These are phyloP conservation scores for Austroboletus novae-zelandiae DNA, from an alignment of 1,284 basidiomycete genomes.

Conservation along the genomic window DNA sequence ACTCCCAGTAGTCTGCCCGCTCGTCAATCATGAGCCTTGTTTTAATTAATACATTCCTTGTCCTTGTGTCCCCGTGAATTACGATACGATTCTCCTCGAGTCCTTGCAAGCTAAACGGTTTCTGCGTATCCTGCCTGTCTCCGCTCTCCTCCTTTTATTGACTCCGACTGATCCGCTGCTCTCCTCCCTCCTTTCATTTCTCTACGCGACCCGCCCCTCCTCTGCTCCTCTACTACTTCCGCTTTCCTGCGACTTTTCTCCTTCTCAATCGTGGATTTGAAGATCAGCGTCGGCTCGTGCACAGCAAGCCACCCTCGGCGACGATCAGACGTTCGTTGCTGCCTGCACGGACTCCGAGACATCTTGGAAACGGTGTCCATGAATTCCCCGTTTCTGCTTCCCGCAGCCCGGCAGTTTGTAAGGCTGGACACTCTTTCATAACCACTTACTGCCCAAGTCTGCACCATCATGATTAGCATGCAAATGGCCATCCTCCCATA, in stretches of 20 bases:
- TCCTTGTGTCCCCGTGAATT: slow-evolving; percentile 14
- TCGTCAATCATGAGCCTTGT: slow-evolving; percentile 32
- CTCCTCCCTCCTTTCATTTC: slow-evolving; percentile 19
- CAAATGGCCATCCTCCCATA: slow-evolving; percentile 23
- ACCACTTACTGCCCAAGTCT: slow-evolving; percentile 12
- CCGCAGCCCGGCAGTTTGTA: slow-evolving; percentile 19
- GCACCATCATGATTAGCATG: slow-evolving; percentile 22
- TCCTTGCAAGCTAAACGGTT: slow-evolving; percentile 13
- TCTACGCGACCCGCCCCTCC: slow-evolving; percentile 8
- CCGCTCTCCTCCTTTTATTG: no score
- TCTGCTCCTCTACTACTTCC: slow-evolving; percentile 9
- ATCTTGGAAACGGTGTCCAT: slow-evolving; percentile 30
- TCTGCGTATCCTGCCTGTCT: no score
- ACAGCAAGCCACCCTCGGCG: slow-evolving; percentile 32
- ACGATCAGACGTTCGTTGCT: slow-evolving; percentile 33
- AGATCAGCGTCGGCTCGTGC: slow-evolving; percentile 31
- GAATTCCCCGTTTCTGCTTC: slow-evolving; percentile 20
- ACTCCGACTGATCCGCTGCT: not conserved
- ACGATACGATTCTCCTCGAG: slow-evolving; percentile 18
- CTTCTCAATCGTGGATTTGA: slow-evolving; percentile 11
- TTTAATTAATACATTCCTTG: slow-evolving; percentile 30
- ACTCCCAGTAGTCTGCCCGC: slow-evolving; percentile 22
- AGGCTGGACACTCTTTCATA: slow-evolving; percentile 31
- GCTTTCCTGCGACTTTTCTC: slow-evolving; percentile 10
- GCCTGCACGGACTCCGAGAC: slow-evolving; percentile 20